phyloP scores from a whole-genome alignment of 345 rosid genomes.

The Pelargonium nanum region DNA sequence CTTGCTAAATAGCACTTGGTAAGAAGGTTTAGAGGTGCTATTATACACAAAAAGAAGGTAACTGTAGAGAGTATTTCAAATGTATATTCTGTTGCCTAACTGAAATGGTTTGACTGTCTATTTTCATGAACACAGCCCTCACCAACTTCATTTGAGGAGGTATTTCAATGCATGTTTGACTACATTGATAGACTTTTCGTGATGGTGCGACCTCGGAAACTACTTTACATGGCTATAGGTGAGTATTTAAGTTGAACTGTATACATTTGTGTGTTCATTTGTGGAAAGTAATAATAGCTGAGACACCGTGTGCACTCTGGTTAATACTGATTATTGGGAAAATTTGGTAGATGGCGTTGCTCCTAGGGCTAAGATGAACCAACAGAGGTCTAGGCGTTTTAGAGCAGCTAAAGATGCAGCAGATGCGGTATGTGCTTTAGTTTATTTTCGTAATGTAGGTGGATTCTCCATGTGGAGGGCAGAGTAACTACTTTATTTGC shows the following conservation, averaged over 20 bases:
- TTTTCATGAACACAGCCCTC: conserved; percentile 46
- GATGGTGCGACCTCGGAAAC: conserved; percentile 88
- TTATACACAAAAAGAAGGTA: not conserved
- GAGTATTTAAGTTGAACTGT: conserved; percentile 12
- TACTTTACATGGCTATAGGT: conserved; percentile 87
- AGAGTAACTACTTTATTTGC: not conserved
- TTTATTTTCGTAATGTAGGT: conserved; percentile 1
- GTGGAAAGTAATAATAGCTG: not conserved
- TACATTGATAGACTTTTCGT: conserved; percentile 84
- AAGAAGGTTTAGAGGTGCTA: not conserved
- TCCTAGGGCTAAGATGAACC: conserved; percentile 97
- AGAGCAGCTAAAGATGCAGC: conserved; percentile 89
- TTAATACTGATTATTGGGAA: conserved; percentile 15
- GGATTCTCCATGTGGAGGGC: not conserved
- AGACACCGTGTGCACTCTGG: not conserved
- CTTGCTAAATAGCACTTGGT: not conserved
- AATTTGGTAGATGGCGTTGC: conserved; percentile 77
- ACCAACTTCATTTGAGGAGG: conserved; percentile 62
- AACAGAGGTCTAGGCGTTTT: conserved; percentile 87
- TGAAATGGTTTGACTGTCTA: conserved; percentile 5
- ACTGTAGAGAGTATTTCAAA: too few species aligned
- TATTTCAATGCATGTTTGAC: conserved; percentile 79
- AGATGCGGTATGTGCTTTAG: conserved; percentile 52
- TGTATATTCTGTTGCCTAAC: too few species aligned
- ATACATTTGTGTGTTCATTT: not conserved